Conservation (phyloP, 306 rosid species). For the Senna siamea region DNA sequence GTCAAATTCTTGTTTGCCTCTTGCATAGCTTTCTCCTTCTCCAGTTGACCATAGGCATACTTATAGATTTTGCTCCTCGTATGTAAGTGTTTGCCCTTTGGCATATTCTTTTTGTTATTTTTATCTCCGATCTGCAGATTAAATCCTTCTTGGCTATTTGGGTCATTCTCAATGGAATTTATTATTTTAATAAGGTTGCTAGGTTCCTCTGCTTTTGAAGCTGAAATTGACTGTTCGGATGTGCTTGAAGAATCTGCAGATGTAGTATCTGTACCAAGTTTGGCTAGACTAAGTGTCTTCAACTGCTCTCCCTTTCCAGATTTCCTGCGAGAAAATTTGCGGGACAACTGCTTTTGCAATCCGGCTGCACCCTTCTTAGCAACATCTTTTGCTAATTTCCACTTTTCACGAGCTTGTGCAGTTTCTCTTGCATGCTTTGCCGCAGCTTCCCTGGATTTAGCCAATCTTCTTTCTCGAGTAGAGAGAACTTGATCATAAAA, state of each 20-base stretch:
- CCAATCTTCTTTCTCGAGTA: slow-evolving; percentile 57
- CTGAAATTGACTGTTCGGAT: slow-evolving; percentile 34
- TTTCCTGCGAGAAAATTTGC: slow-evolving; percentile 53
- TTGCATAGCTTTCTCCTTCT: slow-evolving; percentile 67
- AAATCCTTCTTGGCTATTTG: slow-evolving; percentile 52
- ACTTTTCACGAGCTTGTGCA: slow-evolving; percentile 61
- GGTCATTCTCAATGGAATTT: slow-evolving; percentile 45
- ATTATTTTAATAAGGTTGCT: slow-evolving; percentile 52
- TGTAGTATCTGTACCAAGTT: slow-evolving; percentile 21
- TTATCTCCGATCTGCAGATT: slow-evolving; percentile 56
- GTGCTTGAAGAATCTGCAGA: slow-evolving; percentile 45
- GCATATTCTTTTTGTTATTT: slow-evolving; percentile 52
- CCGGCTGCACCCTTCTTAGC: slow-evolving; percentile 49
- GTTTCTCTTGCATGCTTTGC: slow-evolving; percentile 61
- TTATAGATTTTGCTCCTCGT: slow-evolving; percentile 60
- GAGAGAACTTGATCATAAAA: slow-evolving; percentile 61
- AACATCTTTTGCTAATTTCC: slow-evolving; percentile 55
- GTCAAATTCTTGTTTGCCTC: slow-evolving; percentile 51
- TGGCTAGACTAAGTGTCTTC: slow-evolving; percentile 33
- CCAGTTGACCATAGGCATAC: slow-evolving; percentile 64
- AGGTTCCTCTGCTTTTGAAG: slow-evolving; percentile 48
- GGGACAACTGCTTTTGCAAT: slow-evolving; percentile 45
- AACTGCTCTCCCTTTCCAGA: slow-evolving; percentile 36
- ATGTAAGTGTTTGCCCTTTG: slow-evolving; percentile 48
- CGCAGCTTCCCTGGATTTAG: slow-evolving; percentile 61